These are phyloP conservation scores for Phytophthora cryptogea DNA, from an alignment of 352 stramenopile genomes.

Conservation along the genomic window DNA sequence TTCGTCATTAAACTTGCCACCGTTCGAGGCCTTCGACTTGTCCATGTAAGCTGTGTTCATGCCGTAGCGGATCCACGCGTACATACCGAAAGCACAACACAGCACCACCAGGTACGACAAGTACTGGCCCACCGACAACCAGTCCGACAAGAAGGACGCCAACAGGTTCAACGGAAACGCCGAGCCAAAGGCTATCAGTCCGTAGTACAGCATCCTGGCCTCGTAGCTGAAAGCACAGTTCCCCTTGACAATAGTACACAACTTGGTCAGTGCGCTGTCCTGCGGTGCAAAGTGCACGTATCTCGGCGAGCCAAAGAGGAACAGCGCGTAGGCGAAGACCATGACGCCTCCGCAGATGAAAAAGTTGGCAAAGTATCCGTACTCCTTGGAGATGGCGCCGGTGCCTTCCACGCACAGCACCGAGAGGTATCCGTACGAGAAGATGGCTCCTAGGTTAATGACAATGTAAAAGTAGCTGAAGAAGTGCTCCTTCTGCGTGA, in stretches of 20 bases:
- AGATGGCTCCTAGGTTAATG: constrained; percentile 91
- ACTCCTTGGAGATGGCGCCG: constrained; percentile 68
- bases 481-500: constrained; percentile 82
- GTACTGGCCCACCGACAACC: constrained; percentile 58
- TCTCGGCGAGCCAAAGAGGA: constrained; percentile 56
- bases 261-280: constrained; percentile 73
- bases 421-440: constrained; percentile 91
- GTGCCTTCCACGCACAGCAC: constrained; percentile 89
- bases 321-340: constrained; percentile 77
- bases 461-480: constrained; percentile 94
- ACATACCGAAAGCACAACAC: constrained; percentile 79
- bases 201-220: constrained; percentile 79
- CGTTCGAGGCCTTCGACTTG: constrained; percentile 84
- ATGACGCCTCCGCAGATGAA: constrained; percentile 82
- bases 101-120: constrained; percentile 73
- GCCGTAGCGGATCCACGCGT: constrained; percentile 82
- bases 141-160: constrained; percentile 70
- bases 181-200: constrained; percentile 60
- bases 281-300: constrained; percentile 83
- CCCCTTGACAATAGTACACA: constrained; percentile 75
- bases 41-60: constrained; percentile 85
- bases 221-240: constrained; percentile 83
- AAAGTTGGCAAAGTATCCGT: constrained; percentile 91
- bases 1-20: constrained; percentile 80
- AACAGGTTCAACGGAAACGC: constrained; percentile 80